Evolutionary conservation across 176 grass and related monocot genomes (phyloP).

Genomic region (Areca catechu): DNA sequence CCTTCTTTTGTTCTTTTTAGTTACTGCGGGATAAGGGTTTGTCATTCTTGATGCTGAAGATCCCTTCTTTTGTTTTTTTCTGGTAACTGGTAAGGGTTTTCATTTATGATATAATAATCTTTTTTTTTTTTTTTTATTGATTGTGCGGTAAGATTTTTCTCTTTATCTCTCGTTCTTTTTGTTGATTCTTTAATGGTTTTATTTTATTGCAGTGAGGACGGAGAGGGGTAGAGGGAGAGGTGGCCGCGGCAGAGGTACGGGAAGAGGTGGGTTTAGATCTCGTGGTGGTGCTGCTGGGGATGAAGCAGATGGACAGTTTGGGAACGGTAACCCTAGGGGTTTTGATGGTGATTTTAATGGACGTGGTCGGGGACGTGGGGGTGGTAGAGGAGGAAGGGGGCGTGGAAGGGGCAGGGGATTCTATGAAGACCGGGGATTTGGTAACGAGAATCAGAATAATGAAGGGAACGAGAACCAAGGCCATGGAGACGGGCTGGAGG

Average conservation of each 20-base stretch:
- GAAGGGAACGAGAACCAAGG: not conserved
- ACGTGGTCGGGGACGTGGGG: not conserved
- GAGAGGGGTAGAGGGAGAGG: constrained; percentile 11
- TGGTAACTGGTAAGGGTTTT: not conserved
- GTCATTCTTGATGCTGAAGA: no score
- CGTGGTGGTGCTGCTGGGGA: not conserved
- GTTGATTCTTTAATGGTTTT: no score
- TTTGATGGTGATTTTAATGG: constrained; percentile 1
- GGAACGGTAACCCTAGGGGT: not conserved
- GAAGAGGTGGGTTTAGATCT: constrained; percentile 2
- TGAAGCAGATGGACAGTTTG: not conserved
- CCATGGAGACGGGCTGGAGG: not conserved
- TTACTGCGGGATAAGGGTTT: not conserved
- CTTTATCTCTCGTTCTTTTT: not conserved
- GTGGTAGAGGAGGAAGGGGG: constrained; percentile 13
- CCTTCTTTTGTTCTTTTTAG: not conserved
- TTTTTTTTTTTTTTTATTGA: not conserved
- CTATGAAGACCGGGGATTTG: constrained; percentile 6
- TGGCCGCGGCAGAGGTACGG: not conserved
- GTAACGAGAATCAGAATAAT: not conserved
- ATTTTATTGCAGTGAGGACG: not conserved
- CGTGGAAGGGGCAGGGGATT: constrained; percentile 12
- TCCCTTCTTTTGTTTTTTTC: not conserved
- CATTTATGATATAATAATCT: no score
- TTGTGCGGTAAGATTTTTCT: no score